Conservation (phyloP, 2,329 filamentous ascomycete species). For the Cladophialophora carrionii region DNA sequence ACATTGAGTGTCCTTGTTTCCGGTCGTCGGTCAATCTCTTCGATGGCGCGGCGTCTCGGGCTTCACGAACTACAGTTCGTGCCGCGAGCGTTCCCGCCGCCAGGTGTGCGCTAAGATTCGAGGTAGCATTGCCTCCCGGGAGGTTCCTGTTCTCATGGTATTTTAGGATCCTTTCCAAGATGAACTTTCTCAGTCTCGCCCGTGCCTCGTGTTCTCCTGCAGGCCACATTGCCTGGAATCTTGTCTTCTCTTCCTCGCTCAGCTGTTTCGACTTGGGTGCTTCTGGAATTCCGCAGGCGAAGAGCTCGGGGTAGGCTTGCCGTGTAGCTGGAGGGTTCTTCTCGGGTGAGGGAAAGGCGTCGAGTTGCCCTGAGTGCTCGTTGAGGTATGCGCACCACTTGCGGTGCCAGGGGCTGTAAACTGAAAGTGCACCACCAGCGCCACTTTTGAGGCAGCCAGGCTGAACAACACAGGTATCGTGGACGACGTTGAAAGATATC, state of each 20-base stretch:
- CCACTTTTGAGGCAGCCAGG: constrained; percentile 67
- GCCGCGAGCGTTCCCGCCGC: constrained; percentile 69
- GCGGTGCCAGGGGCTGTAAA: constrained; percentile 82
- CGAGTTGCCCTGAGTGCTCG: constrained; percentile 67
- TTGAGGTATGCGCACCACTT: constrained; percentile 76
- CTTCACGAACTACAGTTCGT: constrained; percentile 67
- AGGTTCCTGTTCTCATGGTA: constrained; percentile 71
- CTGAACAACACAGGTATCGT: constrained; percentile 81
- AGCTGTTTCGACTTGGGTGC: constrained; percentile 67
- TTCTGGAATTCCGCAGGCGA: constrained; percentile 63
- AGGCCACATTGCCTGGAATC: constrained; percentile 67
- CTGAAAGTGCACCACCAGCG: constrained; percentile 77
- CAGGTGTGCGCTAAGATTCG: constrained; percentile 71
- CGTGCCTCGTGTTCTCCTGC: constrained; percentile 74
- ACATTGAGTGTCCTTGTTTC: constrained; percentile 59
- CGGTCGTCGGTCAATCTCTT: constrained; percentile 47
- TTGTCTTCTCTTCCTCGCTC: constrained; percentile 60
- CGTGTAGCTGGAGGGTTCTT: constrained; percentile 58
- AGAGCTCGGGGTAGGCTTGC: constrained; percentile 59
- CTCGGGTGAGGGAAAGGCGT: constrained; percentile 61
- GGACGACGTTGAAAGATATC: constrained; percentile 70
- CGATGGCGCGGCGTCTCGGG: constrained; percentile 64
- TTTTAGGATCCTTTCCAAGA: constrained; percentile 62
- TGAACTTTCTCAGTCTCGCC: constrained; percentile 67
- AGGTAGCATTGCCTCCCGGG: constrained; percentile 65